Base-by-base conservation (phyloP, 306 rosid species). In the Acmispon strigosus region DNA sequence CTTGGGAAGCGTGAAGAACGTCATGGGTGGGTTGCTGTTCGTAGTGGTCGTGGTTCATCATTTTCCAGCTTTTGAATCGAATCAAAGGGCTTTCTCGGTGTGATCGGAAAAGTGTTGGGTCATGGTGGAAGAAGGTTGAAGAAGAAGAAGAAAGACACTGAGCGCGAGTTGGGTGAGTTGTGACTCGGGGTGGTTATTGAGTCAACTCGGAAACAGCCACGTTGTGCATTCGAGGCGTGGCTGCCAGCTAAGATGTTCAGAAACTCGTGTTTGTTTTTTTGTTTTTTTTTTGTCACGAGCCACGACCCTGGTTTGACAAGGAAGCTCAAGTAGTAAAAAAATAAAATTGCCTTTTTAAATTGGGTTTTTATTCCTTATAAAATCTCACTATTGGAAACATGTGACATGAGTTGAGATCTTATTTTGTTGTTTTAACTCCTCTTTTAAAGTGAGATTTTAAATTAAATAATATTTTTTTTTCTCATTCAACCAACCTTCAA, bases 31-130 rank as follows among this genome's bases (percentile, higher is more conserved):
- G 47, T 45, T 17, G 50, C 0, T 48, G 57, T 27, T 78, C 55
- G 60, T 8, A 13, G 11, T 37, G 44, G n/a, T 72, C 80, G 1
- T 76, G 65, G 24, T 57, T 80, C 87, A 84, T 84, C 84, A 84
- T 84, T 51, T 72, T 75, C 56, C 0, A 1, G 1, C 22, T 5
- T 7, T 63, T 4, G 4, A 12, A 69, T 6, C 10, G 16, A 51
- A 10, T 74, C 14, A 78, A 9, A 4, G 51, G 42, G 5, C 8
- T 55, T 9, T 39, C 3, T 8, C 0, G 10, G 47, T 6, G 24
- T 36, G 10, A 37, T 37, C 13, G 9, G 61, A 80, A 15, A 3
- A 15, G 52, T 12, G 19, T 16, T 22, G 69, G 42, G 4, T 55
- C 82, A 73, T 62, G 14, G 37, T 6, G 37, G 12, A 4, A 15